Conservation (phyloP, 148 eudicot genomes). For the Rhododendron molle region DNA sequence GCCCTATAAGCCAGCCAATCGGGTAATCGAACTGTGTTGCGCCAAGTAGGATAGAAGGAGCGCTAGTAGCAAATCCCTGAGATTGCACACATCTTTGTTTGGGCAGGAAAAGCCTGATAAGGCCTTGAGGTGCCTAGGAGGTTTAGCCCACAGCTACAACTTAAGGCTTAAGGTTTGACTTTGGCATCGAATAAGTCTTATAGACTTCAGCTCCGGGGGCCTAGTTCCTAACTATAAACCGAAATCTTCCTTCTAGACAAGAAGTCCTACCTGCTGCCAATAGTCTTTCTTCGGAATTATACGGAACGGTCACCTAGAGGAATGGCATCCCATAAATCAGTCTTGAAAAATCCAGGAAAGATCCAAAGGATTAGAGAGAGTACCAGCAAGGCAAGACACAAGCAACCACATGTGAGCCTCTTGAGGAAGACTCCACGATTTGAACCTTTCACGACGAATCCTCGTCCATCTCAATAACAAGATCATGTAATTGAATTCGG, state of each 20-base stretch:
- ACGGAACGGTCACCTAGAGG: background rate
- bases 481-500: background rate
- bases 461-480: background rate
- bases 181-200: background rate
- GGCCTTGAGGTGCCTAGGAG: background rate
- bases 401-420: background rate
- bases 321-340: background rate
- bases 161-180: background rate
- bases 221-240: background rate
- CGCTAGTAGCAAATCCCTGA: background rate
- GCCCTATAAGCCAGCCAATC: background rate
- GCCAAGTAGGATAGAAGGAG: background rate
- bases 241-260: background rate
- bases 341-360: background rate
- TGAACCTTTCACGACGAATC: background rate
- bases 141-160: background rate
- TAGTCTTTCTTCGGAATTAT: background rate
- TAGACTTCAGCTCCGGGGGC: background rate
- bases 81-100: background rate
- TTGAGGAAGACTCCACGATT: background rate
- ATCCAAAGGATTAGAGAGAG: background rate
- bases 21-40: background rate
- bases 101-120: background rate
- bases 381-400: background rate
- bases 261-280: background rate